A percentile compares a stretch with the other conserved stretches of the same genome.
Conservation (phyloP, 2,329 filamentous ascomycete species). For the Sporothrix curviconia region DNA sequence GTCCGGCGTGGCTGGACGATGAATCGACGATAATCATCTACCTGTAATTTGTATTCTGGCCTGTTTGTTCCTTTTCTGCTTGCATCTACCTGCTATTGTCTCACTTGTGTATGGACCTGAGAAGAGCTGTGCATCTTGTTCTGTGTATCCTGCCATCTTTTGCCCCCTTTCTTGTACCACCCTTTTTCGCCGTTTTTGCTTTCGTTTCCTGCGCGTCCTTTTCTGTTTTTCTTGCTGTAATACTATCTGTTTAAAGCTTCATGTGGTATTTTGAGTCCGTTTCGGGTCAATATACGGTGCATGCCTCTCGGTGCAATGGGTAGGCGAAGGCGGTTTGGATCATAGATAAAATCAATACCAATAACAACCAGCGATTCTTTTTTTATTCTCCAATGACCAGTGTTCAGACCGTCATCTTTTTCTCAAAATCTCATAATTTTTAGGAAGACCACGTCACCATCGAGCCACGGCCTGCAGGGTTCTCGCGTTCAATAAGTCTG, state of each 20-base stretch:
- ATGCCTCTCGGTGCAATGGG: background rate
- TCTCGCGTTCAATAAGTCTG: too few relatives aligned
- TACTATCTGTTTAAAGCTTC: background rate
- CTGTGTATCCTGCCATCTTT: background rate
- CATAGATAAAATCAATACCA: constrained; percentile 3
- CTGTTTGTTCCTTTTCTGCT: background rate
- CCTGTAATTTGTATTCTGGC: constrained; percentile 12
- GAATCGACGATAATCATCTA: constrained; percentile 1
- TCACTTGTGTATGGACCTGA: background rate
- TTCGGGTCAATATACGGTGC: background rate
- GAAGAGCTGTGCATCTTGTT: background rate
- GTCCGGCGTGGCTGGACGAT: background rate
- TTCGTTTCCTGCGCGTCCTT: background rate
- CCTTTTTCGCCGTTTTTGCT: background rate
- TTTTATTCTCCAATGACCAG: too few relatives aligned
- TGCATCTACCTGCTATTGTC: background rate
- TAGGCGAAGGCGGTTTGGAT: background rate
- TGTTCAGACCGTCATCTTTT: too few relatives aligned
- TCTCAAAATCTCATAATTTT: too few relatives aligned
- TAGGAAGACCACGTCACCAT: background rate
- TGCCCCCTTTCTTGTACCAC: background rate
- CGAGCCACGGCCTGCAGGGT: too few relatives aligned
- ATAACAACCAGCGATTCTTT: background rate
- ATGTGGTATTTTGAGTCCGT: background rate
- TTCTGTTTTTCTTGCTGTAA: background rate